Evolutionary conservation across 2,329 filamentous ascomycete genomes (phyloP), one percentile per base, ranked within the genome.

Genomic region (Diaporthe sp.): DNA sequence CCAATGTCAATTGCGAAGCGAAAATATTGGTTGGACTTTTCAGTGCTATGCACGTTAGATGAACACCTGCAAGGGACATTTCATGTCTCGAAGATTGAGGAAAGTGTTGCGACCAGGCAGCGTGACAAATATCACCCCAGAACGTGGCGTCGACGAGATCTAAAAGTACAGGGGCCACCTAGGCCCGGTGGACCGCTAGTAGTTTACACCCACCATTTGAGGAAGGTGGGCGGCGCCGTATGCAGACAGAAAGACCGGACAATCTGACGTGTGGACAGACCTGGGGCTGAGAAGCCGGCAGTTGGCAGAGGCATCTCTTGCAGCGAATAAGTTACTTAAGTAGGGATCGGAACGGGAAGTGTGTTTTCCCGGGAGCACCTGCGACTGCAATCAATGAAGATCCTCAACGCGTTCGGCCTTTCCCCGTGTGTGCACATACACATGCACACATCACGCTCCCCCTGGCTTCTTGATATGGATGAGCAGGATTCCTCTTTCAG

Each of bases 121-220:
- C 61, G 42, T 65, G 61, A 67, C 61, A 67, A 67, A 67, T 49
- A 49, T 34, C 42, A 67, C 47, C 25, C 61, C 42, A 67, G 61
- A 37, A 49, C 61, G 42, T 67, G 42, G 42, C 61, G 28, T 67
- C 28, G 1, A 34, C 20, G 25, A 47, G 28, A 34, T 67, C 20
- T 13, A 49, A 67, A 15, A 1, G 2, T 34, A 49, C 61, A 28
- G 61, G 61, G 61, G 61, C 28, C 2, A 67, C 42, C 61, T 34
- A 34, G 61, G 44, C 42, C 42, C 42, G 17, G 8, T 31, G 39
- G n/a, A 25, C 61, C 61, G 42, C 61, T 47, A 47, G 42, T 3
- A 17, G 34, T 17, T 49, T 10, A 49, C 42, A 49, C 61, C 17
- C 25, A 65, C 42, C 61, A 22, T 31, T 65, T 34, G n/a, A 34